phyloP scores from a whole-genome alignment of 345 rosid genomes.

The Punica granatum region DNA sequence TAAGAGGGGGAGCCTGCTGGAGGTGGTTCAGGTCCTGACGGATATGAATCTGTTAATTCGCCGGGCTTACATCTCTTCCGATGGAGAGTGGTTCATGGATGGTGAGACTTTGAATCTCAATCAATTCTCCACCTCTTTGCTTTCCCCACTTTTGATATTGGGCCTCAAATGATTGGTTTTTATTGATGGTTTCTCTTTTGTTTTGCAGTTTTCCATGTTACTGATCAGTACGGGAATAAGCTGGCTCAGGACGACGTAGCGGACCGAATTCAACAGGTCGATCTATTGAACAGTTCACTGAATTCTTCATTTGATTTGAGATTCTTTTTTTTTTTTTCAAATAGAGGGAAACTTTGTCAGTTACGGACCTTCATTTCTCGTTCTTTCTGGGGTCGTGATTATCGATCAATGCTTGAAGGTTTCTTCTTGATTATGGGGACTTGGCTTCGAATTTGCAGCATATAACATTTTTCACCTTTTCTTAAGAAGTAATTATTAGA shows the following conservation, averaged over 20 bases:
- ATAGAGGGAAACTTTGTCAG: too few species aligned
- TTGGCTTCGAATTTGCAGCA: too few species aligned
- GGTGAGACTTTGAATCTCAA: conserved; percentile 31
- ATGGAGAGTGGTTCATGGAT: conserved; percentile 91
- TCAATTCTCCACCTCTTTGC: background rate
- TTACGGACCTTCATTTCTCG: too few species aligned
- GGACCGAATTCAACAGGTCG: conserved; percentile 70
- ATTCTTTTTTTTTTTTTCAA: background rate
- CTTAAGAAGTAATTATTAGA: too few species aligned
- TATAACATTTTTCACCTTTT: too few species aligned
- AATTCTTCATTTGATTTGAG: background rate
- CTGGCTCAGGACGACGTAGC: conserved; percentile 52
- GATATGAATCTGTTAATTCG: conserved; percentile 60
- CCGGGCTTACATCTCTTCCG: conserved; percentile 83
- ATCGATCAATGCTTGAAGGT: background rate
- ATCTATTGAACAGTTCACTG: conserved; percentile 14
- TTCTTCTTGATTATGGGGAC: too few species aligned
- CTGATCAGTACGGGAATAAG: conserved; percentile 64
- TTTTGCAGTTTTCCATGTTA: conserved; percentile 63
- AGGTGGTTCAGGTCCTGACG: conserved; percentile 77
- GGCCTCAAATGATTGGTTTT: conserved; percentile 6
- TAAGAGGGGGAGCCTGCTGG: conserved; percentile 67
- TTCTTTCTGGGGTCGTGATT: background rate
- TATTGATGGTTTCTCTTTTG: background rate
- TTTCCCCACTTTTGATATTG: conserved; percentile 6